Evolutionary conservation across 139 green algal species (phyloP).

Genomic region (Parachlorella kessleri): DNA sequence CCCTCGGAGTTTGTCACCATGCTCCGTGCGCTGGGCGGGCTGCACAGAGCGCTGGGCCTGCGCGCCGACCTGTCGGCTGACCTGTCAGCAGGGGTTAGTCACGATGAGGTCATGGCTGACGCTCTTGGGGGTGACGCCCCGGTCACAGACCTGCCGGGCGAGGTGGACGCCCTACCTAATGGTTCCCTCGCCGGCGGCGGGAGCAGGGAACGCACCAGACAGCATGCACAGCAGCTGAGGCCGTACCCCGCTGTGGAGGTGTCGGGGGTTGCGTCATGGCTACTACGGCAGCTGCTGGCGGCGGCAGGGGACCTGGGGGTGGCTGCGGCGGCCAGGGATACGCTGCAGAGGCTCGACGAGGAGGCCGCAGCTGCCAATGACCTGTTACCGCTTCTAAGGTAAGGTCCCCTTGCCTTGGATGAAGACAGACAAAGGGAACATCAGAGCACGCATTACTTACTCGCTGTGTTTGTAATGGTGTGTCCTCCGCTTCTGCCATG

Average conservation of each 20-base stretch:
- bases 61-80: neutral
- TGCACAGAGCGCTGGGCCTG: conserved; percentile 21
- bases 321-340: conserved; percentile 12
- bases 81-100: too few relatives aligned
- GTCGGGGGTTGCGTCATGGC: conserved; percentile 20
- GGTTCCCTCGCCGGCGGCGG: neutral
- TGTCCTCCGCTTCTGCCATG: too few relatives aligned
- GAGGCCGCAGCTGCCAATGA: conserved; percentile 48
- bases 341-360: conserved; percentile 55
- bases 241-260: neutral
- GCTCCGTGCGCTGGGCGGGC: conserved; percentile 30
- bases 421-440: too few relatives aligned
- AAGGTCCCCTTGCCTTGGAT: too few relatives aligned
- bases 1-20: conserved; percentile 74
- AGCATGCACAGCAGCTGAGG: neutral
- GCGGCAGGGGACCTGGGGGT: conserved; percentile 38
- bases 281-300: conserved; percentile 53
- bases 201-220: neutral
- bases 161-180: too few relatives aligned
- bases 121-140: neutral
- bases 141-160: too few relatives aligned
- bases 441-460: too few relatives aligned
- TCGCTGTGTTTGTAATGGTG: too few relatives aligned
- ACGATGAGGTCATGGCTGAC: neutral
- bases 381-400: too few relatives aligned